These are phyloP conservation scores for Saturnispora besseyi DNA, from an alignment of 805 yeast species.

Conservation along the genomic window DNA sequence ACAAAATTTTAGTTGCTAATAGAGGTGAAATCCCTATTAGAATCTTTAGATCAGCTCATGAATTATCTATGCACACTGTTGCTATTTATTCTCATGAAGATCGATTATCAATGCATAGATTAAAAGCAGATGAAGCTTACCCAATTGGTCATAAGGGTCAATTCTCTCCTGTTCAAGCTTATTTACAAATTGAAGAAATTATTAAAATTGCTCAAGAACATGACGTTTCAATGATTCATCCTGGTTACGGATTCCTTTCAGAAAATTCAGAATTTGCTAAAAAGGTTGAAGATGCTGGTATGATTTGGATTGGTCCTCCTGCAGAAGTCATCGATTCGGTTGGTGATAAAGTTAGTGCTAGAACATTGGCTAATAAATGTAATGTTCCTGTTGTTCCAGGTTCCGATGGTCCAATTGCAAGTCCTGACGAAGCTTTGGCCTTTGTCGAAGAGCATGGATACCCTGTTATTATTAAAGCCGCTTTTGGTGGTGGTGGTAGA, in stretches of 20 bases:
- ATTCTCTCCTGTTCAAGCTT: conserved; percentile 92
- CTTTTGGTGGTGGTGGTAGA: conserved; percentile 99
- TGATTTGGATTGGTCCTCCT: conserved; percentile 92
- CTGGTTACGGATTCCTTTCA: conserved; percentile 94
- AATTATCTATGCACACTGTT: conserved; percentile 66
- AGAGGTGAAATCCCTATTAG: conserved; percentile 97
- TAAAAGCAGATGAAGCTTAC: conserved; percentile 72
- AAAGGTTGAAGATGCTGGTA: conserved; percentile 71
- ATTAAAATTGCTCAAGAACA: conserved; percentile 76
- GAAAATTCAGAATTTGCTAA: conserved; percentile 96
- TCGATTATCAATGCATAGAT: conserved; percentile 78
- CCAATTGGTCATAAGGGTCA: conserved; percentile 77
- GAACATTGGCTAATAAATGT: conserved; percentile 84
- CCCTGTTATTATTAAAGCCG: conserved; percentile 93
- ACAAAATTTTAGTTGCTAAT: conserved; percentile 83
- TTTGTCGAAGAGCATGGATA: conserved; percentile 71
- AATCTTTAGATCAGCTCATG: conserved; percentile 82
- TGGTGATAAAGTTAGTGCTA: conserved; percentile 93
- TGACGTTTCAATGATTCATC: conserved; percentile 87
- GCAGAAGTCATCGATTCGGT: conserved; percentile 86
- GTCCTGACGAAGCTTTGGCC: conserved; percentile 62
- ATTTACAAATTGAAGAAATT: conserved; percentile 77
- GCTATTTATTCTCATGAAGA: conserved; percentile 91
- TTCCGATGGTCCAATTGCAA: conserved; percentile 69
- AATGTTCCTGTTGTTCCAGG: conserved; percentile 96